A percentile compares a stretch with the other conserved stretches of the same genome.
These are phyloP conservation scores for Skeletonema potamos DNA, from an alignment of 108 stramenopile genomes.

Conservation along the genomic window DNA sequence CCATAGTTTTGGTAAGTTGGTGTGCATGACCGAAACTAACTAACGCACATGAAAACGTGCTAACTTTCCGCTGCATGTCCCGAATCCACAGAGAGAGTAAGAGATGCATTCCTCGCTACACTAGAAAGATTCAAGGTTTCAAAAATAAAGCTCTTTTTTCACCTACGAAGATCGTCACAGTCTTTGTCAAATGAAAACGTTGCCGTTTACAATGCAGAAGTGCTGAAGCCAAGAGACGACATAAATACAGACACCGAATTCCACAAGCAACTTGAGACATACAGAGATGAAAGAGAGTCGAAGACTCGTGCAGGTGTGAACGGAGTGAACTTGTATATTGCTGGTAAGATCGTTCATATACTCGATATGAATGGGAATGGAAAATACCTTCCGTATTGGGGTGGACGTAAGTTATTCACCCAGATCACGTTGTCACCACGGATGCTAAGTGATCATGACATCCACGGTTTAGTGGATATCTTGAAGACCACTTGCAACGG, in stretches of 20 bases:
- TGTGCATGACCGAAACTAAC: too few species aligned
- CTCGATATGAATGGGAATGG: too few species aligned
- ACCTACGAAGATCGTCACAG: too few species aligned
- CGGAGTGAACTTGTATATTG: not conserved
- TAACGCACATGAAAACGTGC: too few species aligned
- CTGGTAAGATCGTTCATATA: too few species aligned
- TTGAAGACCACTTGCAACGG: not conserved
- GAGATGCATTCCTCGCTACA: too few species aligned
- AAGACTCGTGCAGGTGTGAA: conserved; percentile 27
- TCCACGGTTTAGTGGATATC: not conserved
- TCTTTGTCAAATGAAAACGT: too few species aligned
- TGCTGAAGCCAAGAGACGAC: not conserved
- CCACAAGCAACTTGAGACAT: conserved; percentile 3
- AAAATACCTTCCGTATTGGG: conserved; percentile 8
- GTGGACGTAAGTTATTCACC: conserved; percentile 4
- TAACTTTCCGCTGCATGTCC: too few species aligned
- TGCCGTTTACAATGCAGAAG: conserved; percentile 21
- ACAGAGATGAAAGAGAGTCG: conserved; percentile 10
- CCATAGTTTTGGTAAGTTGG: too few species aligned
- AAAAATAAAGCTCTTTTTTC: too few species aligned
- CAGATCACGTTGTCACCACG: not conserved
- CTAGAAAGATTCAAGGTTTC: too few species aligned
- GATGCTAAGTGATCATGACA: conserved; percentile 12
- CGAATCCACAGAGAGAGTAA: too few species aligned
- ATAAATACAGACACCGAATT: conserved; percentile 9